Base-by-base conservation (phyloP, 768 basidiomycete genomes). In the Rhizopogon vesiculosus region DNA sequence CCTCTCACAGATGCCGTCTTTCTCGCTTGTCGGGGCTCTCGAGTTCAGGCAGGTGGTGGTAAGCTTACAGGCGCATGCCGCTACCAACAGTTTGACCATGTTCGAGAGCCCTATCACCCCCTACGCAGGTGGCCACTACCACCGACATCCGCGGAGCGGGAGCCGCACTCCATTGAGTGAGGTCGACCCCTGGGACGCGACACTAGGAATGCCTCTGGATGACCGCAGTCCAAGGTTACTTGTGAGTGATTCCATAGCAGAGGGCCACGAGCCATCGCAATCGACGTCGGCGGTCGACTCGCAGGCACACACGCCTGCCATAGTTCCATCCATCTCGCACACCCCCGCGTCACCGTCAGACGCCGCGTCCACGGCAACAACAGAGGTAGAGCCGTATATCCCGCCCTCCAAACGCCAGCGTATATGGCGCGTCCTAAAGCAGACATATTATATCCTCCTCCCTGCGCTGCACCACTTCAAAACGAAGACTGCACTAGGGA, bases 21-120 rank as follows among this genome's bases (percentile, higher is more conserved):
- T 93, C 63, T 98, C 96, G 3, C 81, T 99, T 2, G 82, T 98
- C 5, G 93, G 96, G 8, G 97, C 97, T 0, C 81, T 99, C 43
- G 97, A 99, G 70, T 99, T 99, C 72, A 81, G 94, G 16, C 87
- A 94, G 56, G 89, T 98, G 22, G 88, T 99, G 19, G 79, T 88
- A 10, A 86, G 88, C 0, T 76, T 99, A 22, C 83, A 85, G 59
- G 77, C 78, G 48, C 84, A 94, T 63, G 86, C 87, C 9, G 78
- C 82, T 2, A 75, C 76, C 1, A 71, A 80, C 0, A 79, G 83
- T 0, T 73, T 91, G 46, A 77, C 70, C 56, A 74, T 84, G 3
- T 92, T 92, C 59, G 87, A 89, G 48, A 80, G 78, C 28, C 79
- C 75, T 0, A 57, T 86, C 69, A 83, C 88, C 1, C 89, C 91